phyloP scores from a whole-genome alignment of 179 eudicot genomes.

The Patellifolia procumbens region DNA sequence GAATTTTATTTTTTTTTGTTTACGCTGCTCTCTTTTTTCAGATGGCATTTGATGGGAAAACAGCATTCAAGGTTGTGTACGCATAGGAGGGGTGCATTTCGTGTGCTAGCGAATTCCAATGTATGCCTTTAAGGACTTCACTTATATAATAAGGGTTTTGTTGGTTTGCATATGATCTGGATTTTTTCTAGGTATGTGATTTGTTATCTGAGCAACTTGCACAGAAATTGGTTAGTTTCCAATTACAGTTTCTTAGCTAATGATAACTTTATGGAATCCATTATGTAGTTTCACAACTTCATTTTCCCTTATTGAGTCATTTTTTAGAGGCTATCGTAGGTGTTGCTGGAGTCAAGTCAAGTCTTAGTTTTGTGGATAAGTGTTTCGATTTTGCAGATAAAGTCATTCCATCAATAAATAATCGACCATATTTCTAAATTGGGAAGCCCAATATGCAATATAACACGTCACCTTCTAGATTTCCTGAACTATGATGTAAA shows the following conservation, averaged over 20 bases:
- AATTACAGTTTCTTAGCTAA: background rate
- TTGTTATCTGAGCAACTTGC: conserved; percentile 12
- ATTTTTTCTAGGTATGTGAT: conserved; percentile 36
- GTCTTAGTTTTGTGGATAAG: background rate
- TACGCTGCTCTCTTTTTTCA: conserved; percentile 35
- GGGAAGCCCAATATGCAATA: background rate
- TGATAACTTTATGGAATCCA: background rate
- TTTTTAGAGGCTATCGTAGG: background rate
- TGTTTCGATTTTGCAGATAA: background rate
- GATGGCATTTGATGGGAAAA: conserved; percentile 50
- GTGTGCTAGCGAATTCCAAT: conserved; percentile 63
- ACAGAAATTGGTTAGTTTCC: background rate
- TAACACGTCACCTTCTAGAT: background rate
- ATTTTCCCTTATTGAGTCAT: too few species aligned
- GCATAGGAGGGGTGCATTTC: conserved; percentile 46
- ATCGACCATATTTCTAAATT: background rate
- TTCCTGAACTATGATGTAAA: background rate
- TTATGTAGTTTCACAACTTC: background rate
- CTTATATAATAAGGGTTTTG: conserved; percentile 41
- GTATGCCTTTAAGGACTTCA: conserved; percentile 62
- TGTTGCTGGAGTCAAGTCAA: background rate
- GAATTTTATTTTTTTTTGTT: conserved; percentile 5
- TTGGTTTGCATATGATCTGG: conserved; percentile 53
- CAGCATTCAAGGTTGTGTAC: conserved; percentile 32
- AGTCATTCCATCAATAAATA: background rate